Evolutionary conservation across 768 basidiomycete genomes (phyloP).

Genomic region (Tephrocybe sp.): DNA sequence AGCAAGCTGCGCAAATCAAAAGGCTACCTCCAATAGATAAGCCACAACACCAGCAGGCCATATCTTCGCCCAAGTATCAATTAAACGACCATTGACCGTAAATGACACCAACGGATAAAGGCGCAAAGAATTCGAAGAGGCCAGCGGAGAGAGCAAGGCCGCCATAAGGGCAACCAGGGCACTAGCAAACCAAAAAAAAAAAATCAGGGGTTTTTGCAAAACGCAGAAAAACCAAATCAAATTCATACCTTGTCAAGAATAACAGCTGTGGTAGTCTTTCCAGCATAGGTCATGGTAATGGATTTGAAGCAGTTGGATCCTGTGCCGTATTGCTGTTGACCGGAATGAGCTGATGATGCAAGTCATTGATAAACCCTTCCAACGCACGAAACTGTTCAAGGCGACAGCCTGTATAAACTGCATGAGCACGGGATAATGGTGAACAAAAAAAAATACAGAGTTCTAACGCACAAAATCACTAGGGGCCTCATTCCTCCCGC

Average conservation of each 20-base stretch:
- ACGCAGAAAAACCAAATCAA: background rate
- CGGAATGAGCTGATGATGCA: background rate
- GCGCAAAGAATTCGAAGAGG: slow-evolving; percentile 54
- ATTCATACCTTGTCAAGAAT: slow-evolving; percentile 66
- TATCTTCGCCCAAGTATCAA: too few relatives aligned
- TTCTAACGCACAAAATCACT: slow-evolving; percentile 42
- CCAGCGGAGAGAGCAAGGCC: slow-evolving; percentile 58
- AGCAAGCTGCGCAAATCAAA: too few relatives aligned
- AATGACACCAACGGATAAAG: slow-evolving; percentile 41
- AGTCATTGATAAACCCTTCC: background rate
- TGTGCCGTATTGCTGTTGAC: slow-evolving; percentile 47
- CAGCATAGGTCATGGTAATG: slow-evolving; percentile 63
- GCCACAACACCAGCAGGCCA: too few relatives aligned
- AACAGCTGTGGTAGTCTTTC: slow-evolving; percentile 54
- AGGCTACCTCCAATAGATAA: too few relatives aligned
- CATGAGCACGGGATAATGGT: background rate
- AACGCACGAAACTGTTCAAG: slow-evolving; percentile 39
- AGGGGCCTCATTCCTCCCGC: slow-evolving; percentile 40
- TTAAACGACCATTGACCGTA: slow-evolving; percentile 50
- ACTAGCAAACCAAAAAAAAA: slow-evolving; percentile 38
- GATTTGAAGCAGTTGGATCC: slow-evolving; percentile 59
- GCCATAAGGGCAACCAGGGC: slow-evolving; percentile 57
- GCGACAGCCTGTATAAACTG: slow-evolving; percentile 47
- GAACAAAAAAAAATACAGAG: background rate
- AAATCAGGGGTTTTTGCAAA: background rate